phyloP scores from a whole-genome alignment of 2,329 filamentous ascomycete genomes.

The Penicillium sp. region DNA sequence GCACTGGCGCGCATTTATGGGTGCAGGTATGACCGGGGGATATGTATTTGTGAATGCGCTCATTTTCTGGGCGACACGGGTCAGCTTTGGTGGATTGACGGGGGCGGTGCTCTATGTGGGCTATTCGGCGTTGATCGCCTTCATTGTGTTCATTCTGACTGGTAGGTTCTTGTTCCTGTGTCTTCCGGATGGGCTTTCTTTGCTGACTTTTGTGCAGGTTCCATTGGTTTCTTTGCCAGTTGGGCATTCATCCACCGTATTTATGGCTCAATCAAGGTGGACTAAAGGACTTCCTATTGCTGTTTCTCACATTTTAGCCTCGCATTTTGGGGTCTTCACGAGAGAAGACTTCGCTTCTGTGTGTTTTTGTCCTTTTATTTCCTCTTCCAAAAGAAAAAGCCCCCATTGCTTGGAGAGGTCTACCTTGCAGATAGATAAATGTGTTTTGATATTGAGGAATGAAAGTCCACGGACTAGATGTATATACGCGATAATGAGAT shows the following conservation, averaged over 20 bases:
- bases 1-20: conserved; percentile 94
- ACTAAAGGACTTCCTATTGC: conserved; percentile 45
- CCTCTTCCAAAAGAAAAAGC: neutral
- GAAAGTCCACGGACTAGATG: neutral
- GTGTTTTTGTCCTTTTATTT: neutral
- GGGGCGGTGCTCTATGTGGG: conserved; percentile 87
- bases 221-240: conserved; percentile 90
- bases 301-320: neutral
- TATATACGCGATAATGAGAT: conserved; percentile 2
- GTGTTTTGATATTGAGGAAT: neutral
- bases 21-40: conserved; percentile 76
- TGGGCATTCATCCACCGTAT: conserved; percentile 93
- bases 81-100: conserved; percentile 74
- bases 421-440: neutral
- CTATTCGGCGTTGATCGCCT: conserved; percentile 80
- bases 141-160: conserved; percentile 85
- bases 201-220: conserved; percentile 48
- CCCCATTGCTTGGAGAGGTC: neutral
- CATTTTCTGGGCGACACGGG: conserved; percentile 79
- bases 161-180: conserved; percentile 53
- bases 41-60: conserved; percentile 91
- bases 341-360: neutral
- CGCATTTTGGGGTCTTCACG: neutral
- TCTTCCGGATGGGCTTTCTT: conserved; percentile 1
- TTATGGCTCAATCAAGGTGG: conserved; percentile 96